These are phyloP conservation scores for Leishmania martiniquensis DNA, from an alignment of 208 protist species.

Conservation along the genomic window DNA sequence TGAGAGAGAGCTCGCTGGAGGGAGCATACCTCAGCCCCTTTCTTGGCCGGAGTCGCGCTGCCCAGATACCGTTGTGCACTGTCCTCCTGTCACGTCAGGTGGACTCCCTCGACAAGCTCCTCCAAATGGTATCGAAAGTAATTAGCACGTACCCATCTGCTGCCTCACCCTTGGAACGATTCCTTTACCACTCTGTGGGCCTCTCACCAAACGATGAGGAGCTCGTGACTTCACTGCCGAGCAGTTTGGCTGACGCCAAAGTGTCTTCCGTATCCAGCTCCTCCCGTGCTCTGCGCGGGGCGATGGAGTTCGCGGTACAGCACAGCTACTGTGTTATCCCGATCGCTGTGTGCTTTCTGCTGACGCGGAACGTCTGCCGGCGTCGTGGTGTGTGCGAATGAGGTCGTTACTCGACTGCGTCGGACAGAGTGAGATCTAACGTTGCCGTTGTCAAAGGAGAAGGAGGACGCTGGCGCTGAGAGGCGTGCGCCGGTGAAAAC, in stretches of 20 bases:
- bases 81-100: conserved; percentile 19
- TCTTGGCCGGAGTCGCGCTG: conserved; percentile 3
- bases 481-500: background rate
- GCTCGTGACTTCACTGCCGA: background rate
- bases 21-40: background rate
- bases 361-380: conserved; percentile 15
- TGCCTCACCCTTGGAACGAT: conserved; percentile 10
- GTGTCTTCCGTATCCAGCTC: background rate
- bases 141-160: background rate
- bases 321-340: conserved; percentile 24
- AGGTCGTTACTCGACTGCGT: background rate
- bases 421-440: background rate
- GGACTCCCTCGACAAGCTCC: background rate
- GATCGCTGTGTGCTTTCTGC: background rate
- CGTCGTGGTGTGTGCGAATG: conserved; percentile 5
- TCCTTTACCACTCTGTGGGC: conserved; percentile 16
- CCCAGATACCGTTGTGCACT: conserved; percentile 8
- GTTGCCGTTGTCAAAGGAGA: background rate
- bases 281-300: background rate
- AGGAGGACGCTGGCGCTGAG: background rate
- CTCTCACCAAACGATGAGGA: conserved; percentile 14
- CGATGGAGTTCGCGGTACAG: conserved; percentile 10
- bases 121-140: background rate
- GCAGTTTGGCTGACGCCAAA: background rate
- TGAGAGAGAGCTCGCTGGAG: background rate